Evolutionary conservation across 495 filamentous ascomycete species (phyloP).

Genomic region (Neurospora tetraspora): DNA sequence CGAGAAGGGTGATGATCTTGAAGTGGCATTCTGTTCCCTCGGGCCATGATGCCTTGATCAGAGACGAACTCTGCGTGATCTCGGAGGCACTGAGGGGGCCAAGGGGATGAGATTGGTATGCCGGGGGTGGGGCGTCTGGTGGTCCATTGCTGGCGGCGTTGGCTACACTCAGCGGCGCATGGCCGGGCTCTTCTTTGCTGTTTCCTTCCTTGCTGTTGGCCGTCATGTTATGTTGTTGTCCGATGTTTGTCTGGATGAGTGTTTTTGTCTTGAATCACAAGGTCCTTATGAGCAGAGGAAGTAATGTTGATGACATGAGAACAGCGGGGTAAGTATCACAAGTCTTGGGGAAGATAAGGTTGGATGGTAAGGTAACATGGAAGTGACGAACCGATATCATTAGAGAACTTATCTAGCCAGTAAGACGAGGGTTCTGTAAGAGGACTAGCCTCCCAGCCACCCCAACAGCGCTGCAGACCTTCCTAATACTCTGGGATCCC

Average conservation of each 20-base stretch:
- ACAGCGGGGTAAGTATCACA: background rate
- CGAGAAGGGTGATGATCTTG: constrained; percentile 55
- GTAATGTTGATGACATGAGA: background rate
- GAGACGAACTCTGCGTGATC: constrained; percentile 32
- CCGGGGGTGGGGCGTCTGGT: background rate
- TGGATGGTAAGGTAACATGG: background rate
- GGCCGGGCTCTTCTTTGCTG: background rate
- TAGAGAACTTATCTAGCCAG: background rate
- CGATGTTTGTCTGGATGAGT: background rate
- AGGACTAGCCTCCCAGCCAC: too few species aligned
- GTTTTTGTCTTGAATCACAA: background rate
- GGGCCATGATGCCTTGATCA: constrained; percentile 43
- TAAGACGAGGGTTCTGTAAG: too few species aligned
- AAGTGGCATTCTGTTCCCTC: constrained; percentile 43
- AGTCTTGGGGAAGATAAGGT: background rate
- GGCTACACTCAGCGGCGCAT: background rate
- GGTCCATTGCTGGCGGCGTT: background rate
- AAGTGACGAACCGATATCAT: background rate
- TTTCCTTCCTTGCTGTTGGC: background rate
- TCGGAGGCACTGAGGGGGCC: constrained; percentile 49
- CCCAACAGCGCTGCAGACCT: too few species aligned
- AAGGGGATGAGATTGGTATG: constrained; percentile 42
- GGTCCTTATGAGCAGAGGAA: background rate
- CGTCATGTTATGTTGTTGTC: background rate
- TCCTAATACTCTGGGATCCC: too few species aligned